Evolutionary conservation across 2,329 filamentous ascomycete species (phyloP), one percentile per base, ranked within the genome.

Genomic region (Rhynchosporium secalis): DNA sequence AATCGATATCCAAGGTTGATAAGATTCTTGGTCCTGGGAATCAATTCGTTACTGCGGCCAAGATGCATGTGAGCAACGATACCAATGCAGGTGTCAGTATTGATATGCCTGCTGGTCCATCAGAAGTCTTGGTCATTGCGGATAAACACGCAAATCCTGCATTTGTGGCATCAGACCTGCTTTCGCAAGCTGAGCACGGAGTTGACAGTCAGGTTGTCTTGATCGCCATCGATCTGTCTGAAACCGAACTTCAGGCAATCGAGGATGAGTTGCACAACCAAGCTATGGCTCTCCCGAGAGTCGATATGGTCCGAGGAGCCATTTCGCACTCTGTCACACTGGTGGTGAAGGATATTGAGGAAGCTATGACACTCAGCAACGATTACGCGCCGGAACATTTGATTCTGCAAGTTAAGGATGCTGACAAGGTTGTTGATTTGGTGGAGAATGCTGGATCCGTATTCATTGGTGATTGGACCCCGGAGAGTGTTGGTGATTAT

Each of bases 11-110:
- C 76, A 99, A 99, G 80, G 95, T 99, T 7, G 95, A 99, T 82
- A 99, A 99, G 85, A 97, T 99, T 70, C 86, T 98, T 12, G 95
- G 95, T 0, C 95, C 95, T 2, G 95, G 95, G 41, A 99, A 99
- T 78, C 95, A 98, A 76, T 99, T 98, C 74, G 95, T 99, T 46
- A 99, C 95, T 0, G 95, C 95, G 0, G 95, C 91, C 58, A 99
- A 99, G 84, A 99, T 99, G 95, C 84, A 93, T 71, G 95, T 99
- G 48, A 91, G 89, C 77, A 99, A 99, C 76, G 95, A 99, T 75
- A 98, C 95, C 49, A 96, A 92, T 64, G 95, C 95, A 12, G 90
- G 91, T 28, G 93, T 97, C 46, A 89, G 92, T 76, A 99, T 99
- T 72, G 95, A 99, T 74, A 99, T 99, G 95, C 95, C 95, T 10